Conservation (phyloP, 2,329 filamentous ascomycete genomes). For the Aspergillus terreus region DNA sequence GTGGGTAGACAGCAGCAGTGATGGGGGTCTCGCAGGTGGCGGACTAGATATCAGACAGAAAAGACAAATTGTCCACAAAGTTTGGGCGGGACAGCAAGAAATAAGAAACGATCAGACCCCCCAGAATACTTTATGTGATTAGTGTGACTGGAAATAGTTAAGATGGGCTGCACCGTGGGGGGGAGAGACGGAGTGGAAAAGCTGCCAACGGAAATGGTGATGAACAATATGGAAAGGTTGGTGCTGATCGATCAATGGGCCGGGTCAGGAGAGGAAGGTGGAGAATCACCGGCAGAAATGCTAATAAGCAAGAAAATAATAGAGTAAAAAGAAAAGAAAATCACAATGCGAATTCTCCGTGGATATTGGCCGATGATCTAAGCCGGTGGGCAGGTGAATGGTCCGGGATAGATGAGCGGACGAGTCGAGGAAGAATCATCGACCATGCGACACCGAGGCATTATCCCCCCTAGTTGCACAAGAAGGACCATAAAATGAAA, state of each 20-base stretch:
- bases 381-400: no score
- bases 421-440: no score
- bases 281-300: conserved; percentile 1
- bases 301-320: neutral
- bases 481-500: no score
- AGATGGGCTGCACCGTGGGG: neutral
- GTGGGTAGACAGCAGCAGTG: neutral
- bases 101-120: neutral
- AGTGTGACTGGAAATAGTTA: neutral
- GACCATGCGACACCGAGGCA: no score
- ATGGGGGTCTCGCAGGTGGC: neutral
- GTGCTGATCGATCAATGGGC: conserved; percentile 4
- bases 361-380: no score
- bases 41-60: neutral
- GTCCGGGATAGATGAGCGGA: no score
- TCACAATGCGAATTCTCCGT: neutral
- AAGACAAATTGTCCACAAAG: neutral
- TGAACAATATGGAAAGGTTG: conserved; percentile 4
- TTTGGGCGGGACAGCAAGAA: neutral
- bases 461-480: no score
- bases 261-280: neutral
- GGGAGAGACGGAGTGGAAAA: conserved; percentile 1
- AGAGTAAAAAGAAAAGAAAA: neutral
- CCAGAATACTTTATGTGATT: neutral
- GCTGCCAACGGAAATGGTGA: neutral